Evolutionary conservation across 495 filamentous ascomycete genomes (phyloP), one percentile per base, ranked within the genome.

Genomic region (Staphylotrichum longicolle): DNA sequence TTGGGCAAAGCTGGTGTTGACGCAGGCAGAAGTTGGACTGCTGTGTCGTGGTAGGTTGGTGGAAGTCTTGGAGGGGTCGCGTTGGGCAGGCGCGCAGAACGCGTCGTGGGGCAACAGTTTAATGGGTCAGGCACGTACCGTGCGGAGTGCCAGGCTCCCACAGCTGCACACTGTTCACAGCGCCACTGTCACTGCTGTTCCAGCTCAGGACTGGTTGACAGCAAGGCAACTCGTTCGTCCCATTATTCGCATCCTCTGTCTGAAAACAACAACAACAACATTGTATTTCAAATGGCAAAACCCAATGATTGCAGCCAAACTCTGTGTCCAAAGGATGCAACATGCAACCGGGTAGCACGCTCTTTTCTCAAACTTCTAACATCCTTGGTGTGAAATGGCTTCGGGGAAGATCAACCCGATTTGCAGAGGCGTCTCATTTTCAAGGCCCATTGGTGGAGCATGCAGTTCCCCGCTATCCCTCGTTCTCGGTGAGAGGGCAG

Each of bases 31-130:
- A 42, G 20, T 32, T 9, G 20, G 20, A 27, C 20, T 27, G 20
- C 20, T 34, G 6, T 33, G 46, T 7, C 3, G 32, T 30, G 45
- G 50, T 39, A 1, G 41, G 47, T 35, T 6, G 37, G 27, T 34
- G 57, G 14, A 42, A 58, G 35, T 27, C 46, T 57, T 61, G 37
- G 52, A 51, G 66, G 39, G 58, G 58, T 56, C 54, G 50, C 53
- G 64, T 61, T 42, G 57, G 50, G 45, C 56, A 41, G 37, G 34
- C 49, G 55, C 54, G 60, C 32, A 59, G 50, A 67, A 61, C 67
- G 65, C 65, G 67, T 69, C 58, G 67, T 63, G 65, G 63, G 66
- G 66, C 64, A 65, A 52, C 30, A 46, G 62, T 63, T 69, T 69
- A 69, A 69, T 65, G 57, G 63, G 48, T 34, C 9, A 57, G 64